A percentile compares a stretch with the other conserved stretches of the same genome.
phyloP scores from a whole-genome alignment of 2,329 filamentous ascomycete species.

The Microcera coccophila region DNA sequence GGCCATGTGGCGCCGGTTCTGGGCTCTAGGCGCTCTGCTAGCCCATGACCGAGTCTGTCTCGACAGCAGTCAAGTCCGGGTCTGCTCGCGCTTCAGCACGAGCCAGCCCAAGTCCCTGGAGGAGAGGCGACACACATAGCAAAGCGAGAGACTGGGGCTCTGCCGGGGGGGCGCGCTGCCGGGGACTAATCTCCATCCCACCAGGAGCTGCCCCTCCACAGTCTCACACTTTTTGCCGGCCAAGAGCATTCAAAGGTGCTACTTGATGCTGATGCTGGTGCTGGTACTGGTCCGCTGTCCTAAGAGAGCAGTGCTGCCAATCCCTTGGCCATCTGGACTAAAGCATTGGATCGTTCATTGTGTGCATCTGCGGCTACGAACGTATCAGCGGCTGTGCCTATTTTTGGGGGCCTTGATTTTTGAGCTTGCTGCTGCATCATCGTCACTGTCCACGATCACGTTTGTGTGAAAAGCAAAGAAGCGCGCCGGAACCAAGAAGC shows the following conservation, averaged over 20 bases:
- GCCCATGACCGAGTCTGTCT: no score
- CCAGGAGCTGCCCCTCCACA: background rate
- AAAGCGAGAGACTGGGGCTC: background rate
- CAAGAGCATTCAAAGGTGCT: background rate
- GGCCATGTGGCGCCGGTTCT: slow-evolving; percentile 27
- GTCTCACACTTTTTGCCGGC: background rate
- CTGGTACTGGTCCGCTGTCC: background rate
- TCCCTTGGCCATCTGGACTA: background rate
- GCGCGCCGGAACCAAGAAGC: background rate
- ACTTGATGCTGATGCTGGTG: no score
- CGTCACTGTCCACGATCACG: background rate
- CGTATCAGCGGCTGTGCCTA: background rate
- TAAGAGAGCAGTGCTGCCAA: background rate
- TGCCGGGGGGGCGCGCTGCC: no score
- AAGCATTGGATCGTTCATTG: no score
- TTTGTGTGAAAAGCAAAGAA: background rate
- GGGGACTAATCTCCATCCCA: slow-evolving; percentile 1
- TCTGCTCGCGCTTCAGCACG: no score
- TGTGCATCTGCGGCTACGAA: slow-evolving; percentile 3
- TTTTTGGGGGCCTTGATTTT: background rate
- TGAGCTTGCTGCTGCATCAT: background rate
- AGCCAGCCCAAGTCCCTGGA: no score
- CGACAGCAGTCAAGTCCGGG: no score
- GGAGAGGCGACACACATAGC: no score
- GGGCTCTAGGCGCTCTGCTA: slow-evolving; percentile 20